Evolutionary conservation across 805 yeast genomes (phyloP).

Genomic region (Zygosaccharomyces rouxii): DNA sequence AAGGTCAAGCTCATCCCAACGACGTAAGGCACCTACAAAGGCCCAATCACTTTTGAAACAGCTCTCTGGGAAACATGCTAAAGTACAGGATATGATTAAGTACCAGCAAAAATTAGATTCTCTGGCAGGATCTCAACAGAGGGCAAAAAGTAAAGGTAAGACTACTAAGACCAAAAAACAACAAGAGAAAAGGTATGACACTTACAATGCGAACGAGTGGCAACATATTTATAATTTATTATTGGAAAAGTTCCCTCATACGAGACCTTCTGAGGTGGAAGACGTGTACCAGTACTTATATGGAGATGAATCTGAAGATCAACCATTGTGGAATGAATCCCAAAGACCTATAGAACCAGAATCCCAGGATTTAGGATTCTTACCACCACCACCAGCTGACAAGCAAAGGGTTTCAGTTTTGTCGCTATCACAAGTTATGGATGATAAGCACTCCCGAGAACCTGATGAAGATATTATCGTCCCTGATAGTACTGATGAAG

Average conservation of each 20-base stretch:
- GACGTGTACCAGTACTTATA: constrained; percentile 26
- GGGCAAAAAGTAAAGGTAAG: not conserved
- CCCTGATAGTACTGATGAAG: constrained; percentile 17
- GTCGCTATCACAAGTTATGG: constrained; percentile 30
- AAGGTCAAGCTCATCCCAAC: constrained; percentile 1
- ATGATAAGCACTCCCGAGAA: constrained; percentile 11
- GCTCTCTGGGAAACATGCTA: constrained; percentile 33
- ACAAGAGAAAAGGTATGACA: constrained; percentile 13
- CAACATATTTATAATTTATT: constrained; percentile 16
- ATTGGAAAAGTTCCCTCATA: constrained; percentile 22
- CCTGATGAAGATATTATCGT: constrained; percentile 9
- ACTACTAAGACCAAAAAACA: not conserved
- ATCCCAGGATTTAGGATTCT: not conserved
- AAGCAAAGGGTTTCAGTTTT: constrained; percentile 15
- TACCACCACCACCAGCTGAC: constrained; percentile 1
- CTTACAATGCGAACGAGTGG: constrained; percentile 33
- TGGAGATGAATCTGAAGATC: constrained; percentile 14
- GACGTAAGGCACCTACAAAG: constrained; percentile 10
- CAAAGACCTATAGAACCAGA: constrained; percentile 16
- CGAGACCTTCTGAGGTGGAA: constrained; percentile 19
- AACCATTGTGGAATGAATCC: constrained; percentile 24
- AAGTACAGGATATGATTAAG: constrained; percentile 26
- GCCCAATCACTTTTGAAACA: constrained; percentile 20
- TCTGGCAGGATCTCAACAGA: not conserved
- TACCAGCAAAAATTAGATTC: constrained; percentile 5